Conservation (phyloP, 441 rosid species). For the Populus tomentosa region DNA sequence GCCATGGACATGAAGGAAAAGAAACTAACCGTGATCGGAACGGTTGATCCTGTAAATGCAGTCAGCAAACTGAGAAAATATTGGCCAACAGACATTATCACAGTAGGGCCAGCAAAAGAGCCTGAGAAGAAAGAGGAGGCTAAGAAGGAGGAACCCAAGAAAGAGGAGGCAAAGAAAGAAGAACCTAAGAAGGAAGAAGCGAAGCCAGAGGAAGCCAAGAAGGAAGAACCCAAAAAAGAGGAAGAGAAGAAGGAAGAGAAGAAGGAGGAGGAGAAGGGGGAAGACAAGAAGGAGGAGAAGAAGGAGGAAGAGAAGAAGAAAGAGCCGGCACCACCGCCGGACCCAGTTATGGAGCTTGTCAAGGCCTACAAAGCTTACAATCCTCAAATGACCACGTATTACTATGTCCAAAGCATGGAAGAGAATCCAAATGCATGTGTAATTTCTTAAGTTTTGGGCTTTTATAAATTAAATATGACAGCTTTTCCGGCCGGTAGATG, state of each 20-base stretch:
- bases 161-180: constrained; percentile 36
- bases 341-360: constrained; percentile 63
- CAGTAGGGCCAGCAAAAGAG: constrained; percentile 88
- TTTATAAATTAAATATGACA: not conserved
- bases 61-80: constrained; percentile 83
- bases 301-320: constrained; percentile 36
- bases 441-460: constrained; percentile 33
- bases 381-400: constrained; percentile 69
- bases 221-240: constrained; percentile 27
- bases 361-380: constrained; percentile 80
- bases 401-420: constrained; percentile 77
- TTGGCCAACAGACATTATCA: constrained; percentile 65
- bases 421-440: constrained; percentile 92
- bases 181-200: constrained; percentile 43
- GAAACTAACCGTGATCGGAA: constrained; percentile 74
- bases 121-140: constrained; percentile 90
- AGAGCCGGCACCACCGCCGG: constrained; percentile 39
- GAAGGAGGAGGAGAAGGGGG: constrained; percentile 32
- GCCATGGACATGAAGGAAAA: constrained; percentile 81
- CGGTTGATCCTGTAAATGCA: constrained; percentile 68
- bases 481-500: constrained; percentile 15
- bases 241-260: constrained; percentile 37
- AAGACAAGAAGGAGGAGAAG: constrained; percentile 36
- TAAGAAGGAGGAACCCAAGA: constrained; percentile 43
- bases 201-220: constrained; percentile 37